Evolutionary conservation across 2,329 filamentous ascomycete species (phyloP).

Genomic region (Aspergillus latus): DNA sequence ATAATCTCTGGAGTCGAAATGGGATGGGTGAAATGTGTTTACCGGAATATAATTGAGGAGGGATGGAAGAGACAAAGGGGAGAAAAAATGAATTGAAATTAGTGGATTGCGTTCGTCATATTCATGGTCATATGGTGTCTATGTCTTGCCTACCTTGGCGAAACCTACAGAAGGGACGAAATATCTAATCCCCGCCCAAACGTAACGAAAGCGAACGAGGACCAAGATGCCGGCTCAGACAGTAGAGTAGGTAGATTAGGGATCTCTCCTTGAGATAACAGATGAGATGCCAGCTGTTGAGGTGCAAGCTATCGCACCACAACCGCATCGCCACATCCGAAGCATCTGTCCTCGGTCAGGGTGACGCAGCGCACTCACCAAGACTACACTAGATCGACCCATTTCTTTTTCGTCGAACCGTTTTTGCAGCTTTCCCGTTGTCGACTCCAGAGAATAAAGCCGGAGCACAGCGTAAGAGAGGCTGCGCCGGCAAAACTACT

Average conservation of each 20-base stretch:
- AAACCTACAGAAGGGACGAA: slow-evolving; percentile 12
- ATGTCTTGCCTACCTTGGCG: slow-evolving; percentile 13
- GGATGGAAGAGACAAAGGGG: background rate
- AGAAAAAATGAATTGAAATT: background rate
- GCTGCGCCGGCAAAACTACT: slow-evolving; percentile 32
- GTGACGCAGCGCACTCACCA: slow-evolving; percentile 8
- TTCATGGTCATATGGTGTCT: background rate
- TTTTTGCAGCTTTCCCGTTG: background rate
- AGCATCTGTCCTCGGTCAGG: slow-evolving; percentile 10
- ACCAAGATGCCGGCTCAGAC: background rate
- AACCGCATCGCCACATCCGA: slow-evolving; percentile 3
- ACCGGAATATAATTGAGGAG: too few relatives aligned
- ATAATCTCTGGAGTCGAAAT: background rate
- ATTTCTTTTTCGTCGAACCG: background rate
- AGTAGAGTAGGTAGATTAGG: background rate
- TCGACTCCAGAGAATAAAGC: slow-evolving; percentile 9
- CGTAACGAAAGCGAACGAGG: slow-evolving; percentile 6
- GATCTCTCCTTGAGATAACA: background rate
- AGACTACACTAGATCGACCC: background rate
- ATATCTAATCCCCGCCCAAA: background rate
- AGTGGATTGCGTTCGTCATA: background rate
- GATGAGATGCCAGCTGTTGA: background rate
- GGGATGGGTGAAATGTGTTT: too few relatives aligned
- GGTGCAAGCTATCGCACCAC: background rate
- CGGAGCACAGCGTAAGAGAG: slow-evolving; percentile 3